Base-by-base conservation (phyloP, 371 early-diverging fungal genomes). In the Mucor racemosus region DNA sequence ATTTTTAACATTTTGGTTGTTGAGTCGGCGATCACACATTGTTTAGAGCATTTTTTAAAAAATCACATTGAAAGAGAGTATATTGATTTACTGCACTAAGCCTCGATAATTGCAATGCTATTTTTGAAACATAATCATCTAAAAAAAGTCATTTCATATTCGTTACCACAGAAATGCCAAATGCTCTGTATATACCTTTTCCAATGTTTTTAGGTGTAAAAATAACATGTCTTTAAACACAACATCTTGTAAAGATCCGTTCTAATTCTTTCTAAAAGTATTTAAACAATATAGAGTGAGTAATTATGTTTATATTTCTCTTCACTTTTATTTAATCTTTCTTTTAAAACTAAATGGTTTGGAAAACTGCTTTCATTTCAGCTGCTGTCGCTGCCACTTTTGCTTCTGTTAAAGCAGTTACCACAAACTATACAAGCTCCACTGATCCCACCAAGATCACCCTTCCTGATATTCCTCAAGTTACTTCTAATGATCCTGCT, bases 391-490 rank as follows among this genome's bases (percentile, higher is more conserved):
- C 60, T 58, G 73, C 57, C 33, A 62, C 60, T 60, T 68, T 67
- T 26, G 73, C 62, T 44, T 44, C 44, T 44, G 44, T 44, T 15
- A 44, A 17, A n/a, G 44, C 44, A n/a, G 68, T 62, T 15, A 65
- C 63, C 19, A 67, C 67, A 15, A 73, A 67, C 39, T 76, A 69
- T 62, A 64, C 65, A 13, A 65, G 66, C 26, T 62, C 57, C 14
- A 65, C 73, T 5, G 70, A 79, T 64, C 79, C 79, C 42, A 58
- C 63, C 5, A 76, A 76, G 19, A 71, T 79, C 48, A 62, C 33
- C 21, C 48, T 76, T 31, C 79, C 79, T 33, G 35, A 66, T 33
- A 79, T 76, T 39, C 74, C 79, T 39, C 79, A 79, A 61, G 73
- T 69, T 9, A 74, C 77, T 13, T 74, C 75, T 7, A 60, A 68